Percentiles rank a stretch among this genome's conserved stretches.
Conservation (phyloP, 2,329 filamentous ascomycete species). For the Neofusicoccum laricinum region DNA sequence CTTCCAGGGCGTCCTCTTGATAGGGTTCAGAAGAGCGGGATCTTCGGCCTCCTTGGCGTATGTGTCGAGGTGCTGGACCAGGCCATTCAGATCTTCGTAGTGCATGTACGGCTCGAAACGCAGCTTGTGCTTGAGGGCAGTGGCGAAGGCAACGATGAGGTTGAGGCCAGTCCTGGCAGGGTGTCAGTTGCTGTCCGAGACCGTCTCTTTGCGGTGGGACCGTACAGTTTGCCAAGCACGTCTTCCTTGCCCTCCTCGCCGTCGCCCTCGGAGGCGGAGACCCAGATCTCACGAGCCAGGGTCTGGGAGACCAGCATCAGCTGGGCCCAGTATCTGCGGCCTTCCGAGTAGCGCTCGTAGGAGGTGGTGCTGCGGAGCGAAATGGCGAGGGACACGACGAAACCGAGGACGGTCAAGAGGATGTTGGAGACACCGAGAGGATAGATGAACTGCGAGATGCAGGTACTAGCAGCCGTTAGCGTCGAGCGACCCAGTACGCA, state of each 20-base stretch:
- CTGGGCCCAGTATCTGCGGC: constrained; percentile 61
- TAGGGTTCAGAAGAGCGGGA: constrained; percentile 33
- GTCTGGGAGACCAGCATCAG: constrained; percentile 56
- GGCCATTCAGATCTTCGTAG: constrained; percentile 69
- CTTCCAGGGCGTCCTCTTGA: constrained; percentile 55
- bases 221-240: constrained; percentile 63
- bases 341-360: constrained; percentile 66
- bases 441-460: constrained; percentile 48
- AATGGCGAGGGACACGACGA: constrained; percentile 75
- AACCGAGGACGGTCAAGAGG: constrained; percentile 73
- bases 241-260: constrained; percentile 61
- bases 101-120: constrained; percentile 79
- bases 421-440: constrained; percentile 61
- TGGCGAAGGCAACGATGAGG: constrained; percentile 72
- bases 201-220: background rate
- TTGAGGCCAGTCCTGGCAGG: constrained; percentile 63
- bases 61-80: constrained; percentile 71
- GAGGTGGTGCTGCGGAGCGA: constrained; percentile 75
- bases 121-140: constrained; percentile 75
- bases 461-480: background rate
- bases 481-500: background rate
- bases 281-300: constrained; percentile 72
- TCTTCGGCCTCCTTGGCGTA: constrained; percentile 63
- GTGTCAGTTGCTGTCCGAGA: constrained; percentile 14
- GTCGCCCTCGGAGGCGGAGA: constrained; percentile 65